A percentile compares a stretch with the other conserved stretches of the same genome.
These are phyloP conservation scores for Yamadazyma friedrichii DNA, from an alignment of 1,139 yeast genomes.

Conservation along the genomic window DNA sequence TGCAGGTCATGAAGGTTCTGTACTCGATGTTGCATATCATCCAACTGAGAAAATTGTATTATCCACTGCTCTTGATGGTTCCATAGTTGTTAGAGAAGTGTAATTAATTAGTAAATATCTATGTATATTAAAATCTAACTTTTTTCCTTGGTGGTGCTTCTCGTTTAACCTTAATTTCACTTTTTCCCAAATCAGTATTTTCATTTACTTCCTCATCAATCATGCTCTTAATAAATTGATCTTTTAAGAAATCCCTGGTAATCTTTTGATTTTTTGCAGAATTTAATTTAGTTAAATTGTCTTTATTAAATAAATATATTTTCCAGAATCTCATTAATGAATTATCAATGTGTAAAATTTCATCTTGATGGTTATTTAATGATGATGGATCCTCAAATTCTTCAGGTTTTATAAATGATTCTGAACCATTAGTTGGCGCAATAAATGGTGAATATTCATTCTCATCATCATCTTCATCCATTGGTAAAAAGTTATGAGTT, in stretches of 20 bases:
- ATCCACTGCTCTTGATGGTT: conserved; percentile 52
- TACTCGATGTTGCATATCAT: conserved; percentile 56
- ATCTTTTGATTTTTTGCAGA: conserved; percentile 25
- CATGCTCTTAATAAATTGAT: conserved; percentile 22
- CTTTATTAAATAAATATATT: conserved; percentile 43
- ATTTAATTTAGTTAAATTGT: conserved; percentile 37
- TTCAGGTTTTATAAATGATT: conserved; percentile 5
- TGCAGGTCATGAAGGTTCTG: conserved; percentile 62
- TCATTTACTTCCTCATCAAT: conserved; percentile 9
- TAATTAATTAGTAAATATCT: conserved; percentile 9
- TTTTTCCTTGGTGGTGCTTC: conserved; percentile 17
- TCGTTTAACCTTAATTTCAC: conserved; percentile 1
- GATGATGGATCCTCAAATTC: conserved; percentile 21
- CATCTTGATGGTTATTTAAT: conserved; percentile 23
- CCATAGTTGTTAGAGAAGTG: conserved; percentile 42
- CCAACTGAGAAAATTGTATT: conserved; percentile 36
- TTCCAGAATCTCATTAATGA: conserved; percentile 32
- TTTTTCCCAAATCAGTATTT: conserved; percentile 15
- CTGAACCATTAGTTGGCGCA: conserved; percentile 10
- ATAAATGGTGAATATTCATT: conserved; percentile 32
- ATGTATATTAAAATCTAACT: conserved; percentile 22
- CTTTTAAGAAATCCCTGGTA: conserved; percentile 20
- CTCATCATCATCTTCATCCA: conserved; percentile 18
- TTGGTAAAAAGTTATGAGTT: conserved; percentile 44
- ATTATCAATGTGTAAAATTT: neutral